Evolutionary conservation across 2,329 filamentous ascomycete genomes (phyloP).

Genomic region (Fonsecaea monophora): DNA sequence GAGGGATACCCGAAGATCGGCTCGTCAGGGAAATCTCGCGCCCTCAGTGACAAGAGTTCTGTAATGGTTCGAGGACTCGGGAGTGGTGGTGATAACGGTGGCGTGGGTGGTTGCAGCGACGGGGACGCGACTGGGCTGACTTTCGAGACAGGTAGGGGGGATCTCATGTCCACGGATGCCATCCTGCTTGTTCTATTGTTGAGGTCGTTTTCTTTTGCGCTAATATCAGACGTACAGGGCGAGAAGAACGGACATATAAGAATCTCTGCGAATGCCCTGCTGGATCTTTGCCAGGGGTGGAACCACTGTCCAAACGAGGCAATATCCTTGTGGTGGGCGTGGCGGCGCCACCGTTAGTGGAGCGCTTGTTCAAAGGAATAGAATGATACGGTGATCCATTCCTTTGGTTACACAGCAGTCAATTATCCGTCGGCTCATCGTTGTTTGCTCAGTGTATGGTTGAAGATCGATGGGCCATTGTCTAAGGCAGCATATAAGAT

Average conservation of each 20-base stretch:
- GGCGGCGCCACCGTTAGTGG: not conserved
- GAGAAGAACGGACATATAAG: not conserved
- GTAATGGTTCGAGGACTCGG: conserved; percentile 32
- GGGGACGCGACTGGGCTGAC: conserved; percentile 7
- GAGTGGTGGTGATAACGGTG: conserved; percentile 20
- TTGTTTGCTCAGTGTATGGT: not conserved
- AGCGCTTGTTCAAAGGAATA: not conserved
- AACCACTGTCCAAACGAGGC: not conserved
- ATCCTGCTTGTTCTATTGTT: not conserved
- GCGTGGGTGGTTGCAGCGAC: conserved; percentile 22
- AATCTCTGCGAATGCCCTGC: not conserved
- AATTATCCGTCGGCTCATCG: conserved; percentile 2
- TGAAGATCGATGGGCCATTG: not conserved
- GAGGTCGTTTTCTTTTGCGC: not conserved
- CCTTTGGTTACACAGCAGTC: not conserved
- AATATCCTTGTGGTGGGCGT: not conserved
- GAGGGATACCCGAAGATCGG: conserved; percentile 36
- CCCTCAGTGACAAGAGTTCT: conserved; percentile 33
- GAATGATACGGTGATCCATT: not conserved
- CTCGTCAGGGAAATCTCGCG: conserved; percentile 26
- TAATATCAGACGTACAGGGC: not conserved
- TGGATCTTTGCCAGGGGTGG: not conserved
- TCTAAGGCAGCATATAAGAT: not conserved
- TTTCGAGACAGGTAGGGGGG: not conserved
- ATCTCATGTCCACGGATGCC: not conserved